Percentiles rank a stretch among this genome's conserved stretches.
phyloP scores from a whole-genome alignment of 164 flowering plant genomes.

The Macadamia tetraphylla region DNA sequence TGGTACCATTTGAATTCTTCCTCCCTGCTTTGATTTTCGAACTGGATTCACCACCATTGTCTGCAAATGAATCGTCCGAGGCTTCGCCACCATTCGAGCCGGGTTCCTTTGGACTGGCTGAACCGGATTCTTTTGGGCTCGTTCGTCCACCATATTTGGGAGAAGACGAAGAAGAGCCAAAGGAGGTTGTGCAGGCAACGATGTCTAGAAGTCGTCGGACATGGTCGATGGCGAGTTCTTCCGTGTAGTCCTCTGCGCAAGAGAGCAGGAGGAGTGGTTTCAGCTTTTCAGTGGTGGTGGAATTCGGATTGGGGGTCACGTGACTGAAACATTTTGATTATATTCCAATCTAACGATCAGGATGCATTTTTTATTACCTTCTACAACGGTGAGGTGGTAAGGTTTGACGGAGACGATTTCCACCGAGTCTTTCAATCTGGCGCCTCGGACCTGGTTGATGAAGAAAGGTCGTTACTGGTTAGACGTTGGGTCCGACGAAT shows the following conservation, averaged over 20 bases:
- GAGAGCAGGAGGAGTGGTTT: background rate
- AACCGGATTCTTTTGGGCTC: conserved; percentile 24
- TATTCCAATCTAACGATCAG: background rate
- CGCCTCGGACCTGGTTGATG: conserved; percentile 56
- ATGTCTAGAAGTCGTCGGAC: conserved; percentile 83
- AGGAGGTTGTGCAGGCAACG: conserved; percentile 77
- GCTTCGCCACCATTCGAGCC: conserved; percentile 14
- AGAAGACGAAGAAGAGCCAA: conserved; percentile 41
- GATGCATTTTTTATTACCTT: conserved; percentile 38
- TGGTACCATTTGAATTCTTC: conserved; percentile 14
- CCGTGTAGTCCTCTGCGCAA: conserved; percentile 73
- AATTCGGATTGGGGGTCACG: background rate
- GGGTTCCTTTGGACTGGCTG: conserved; percentile 22
- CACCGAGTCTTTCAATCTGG: conserved; percentile 57
- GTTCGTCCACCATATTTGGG: conserved; percentile 22
- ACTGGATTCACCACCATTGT: conserved; percentile 12
- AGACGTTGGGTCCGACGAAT: background rate
- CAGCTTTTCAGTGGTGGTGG: background rate
- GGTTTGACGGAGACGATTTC: conserved; percentile 77
- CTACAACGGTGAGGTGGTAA: conserved; percentile 47
- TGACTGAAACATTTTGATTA: background rate
- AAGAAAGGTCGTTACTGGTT: background rate
- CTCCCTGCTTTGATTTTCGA: conserved; percentile 16
- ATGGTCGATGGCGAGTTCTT: conserved; percentile 55
- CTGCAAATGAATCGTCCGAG: conserved; percentile 6